These are phyloP conservation scores for Pestalotiopsis fici DNA, from an alignment of 2,329 filamentous ascomycete species.

Conservation along the genomic window DNA sequence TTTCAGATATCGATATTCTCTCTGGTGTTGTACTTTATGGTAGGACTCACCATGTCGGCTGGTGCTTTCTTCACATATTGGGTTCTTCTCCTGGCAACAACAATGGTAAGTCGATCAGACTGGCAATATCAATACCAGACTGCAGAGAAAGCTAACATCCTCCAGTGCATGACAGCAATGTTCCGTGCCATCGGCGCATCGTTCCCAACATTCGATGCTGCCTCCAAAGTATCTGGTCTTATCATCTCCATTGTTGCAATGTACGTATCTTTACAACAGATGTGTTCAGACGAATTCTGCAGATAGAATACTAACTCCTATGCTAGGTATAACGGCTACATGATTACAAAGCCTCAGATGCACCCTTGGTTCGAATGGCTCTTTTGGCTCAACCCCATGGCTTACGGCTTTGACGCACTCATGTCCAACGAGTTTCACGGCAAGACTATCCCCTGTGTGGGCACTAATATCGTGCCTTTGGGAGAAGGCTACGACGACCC, in stretches of 20 bases:
- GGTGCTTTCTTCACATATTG: slow-evolving; percentile 64
- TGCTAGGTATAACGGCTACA: slow-evolving; percentile 58
- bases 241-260: slow-evolving; percentile 38
- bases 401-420: slow-evolving; percentile 70
- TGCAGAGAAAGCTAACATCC: slow-evolving; percentile 1
- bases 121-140: background rate
- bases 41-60: slow-evolving; percentile 52
- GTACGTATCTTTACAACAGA: slow-evolving; percentile 37
- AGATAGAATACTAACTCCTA: background rate
- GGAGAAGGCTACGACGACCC: slow-evolving; percentile 47
- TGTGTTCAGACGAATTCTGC: background rate
- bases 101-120: slow-evolving; percentile 50
- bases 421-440: slow-evolving; percentile 71
- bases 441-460: slow-evolving; percentile 52
- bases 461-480: slow-evolving; percentile 49
- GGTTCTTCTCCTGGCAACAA: slow-evolving; percentile 50
- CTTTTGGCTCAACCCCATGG: slow-evolving; percentile 66
- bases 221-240: slow-evolving; percentile 57
- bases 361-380: slow-evolving; percentile 65
- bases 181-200: slow-evolving; percentile 58
- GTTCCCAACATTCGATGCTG: slow-evolving; percentile 58
- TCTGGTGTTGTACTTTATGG: slow-evolving; percentile 66
- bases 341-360: slow-evolving; percentile 63
- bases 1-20: slow-evolving; percentile 61
- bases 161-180: slow-evolving; percentile 55